Base-by-base conservation (phyloP, 139 green algal genomes). In the Closterium sp. region DNA sequence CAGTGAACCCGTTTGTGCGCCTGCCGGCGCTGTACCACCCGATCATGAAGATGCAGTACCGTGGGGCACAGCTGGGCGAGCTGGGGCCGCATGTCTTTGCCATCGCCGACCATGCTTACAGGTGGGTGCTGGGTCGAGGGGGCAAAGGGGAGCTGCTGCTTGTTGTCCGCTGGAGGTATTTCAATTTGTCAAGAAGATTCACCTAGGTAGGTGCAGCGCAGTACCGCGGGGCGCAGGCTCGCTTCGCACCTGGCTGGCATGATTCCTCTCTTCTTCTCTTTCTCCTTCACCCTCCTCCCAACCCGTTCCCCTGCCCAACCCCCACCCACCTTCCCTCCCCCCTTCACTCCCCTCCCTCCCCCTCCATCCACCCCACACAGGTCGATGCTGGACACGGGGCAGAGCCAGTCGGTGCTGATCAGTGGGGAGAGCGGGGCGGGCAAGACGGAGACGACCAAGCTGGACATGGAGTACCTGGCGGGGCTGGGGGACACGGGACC, bases 361-460 rank as follows among this genome's bases (percentile, higher is more conserved):
- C 50, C 19, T 7, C n/a, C n/a, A n/a, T 7, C 17, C 62, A n/a
- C n/a, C n/a, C n/a, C n/a, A n/a, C 13, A 3, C 93, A 95, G 93
- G 91, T 34, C 90, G 22, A 95, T 95, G 93, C 70, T 93, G 62
- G 29, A 93, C 29, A 70, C 91, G 24, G 88, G 90, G 32, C 17
- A 90, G 42, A 91, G 70, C 24, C 95, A 96, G 91, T 94, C 87
- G 1, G 93, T 96, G 38, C 92, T 96, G 10, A 91, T 96, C 28
- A 94, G 87, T 50, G 98, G 98, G 6, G 98, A 99, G 96, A 98
- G 96, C n/a, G 98, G 98, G 29, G 98, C 98, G 27, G 98, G 98
- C 29, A 99, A 99, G 95, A 99, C 98, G 34, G 98, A 99, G 96
- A 99, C 98, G 32, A 98, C 96, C 92, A 99, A 99, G 96, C 96